Base-by-base conservation (phyloP, 495 filamentous ascomycete species). In the Immersiella caudata region DNA sequence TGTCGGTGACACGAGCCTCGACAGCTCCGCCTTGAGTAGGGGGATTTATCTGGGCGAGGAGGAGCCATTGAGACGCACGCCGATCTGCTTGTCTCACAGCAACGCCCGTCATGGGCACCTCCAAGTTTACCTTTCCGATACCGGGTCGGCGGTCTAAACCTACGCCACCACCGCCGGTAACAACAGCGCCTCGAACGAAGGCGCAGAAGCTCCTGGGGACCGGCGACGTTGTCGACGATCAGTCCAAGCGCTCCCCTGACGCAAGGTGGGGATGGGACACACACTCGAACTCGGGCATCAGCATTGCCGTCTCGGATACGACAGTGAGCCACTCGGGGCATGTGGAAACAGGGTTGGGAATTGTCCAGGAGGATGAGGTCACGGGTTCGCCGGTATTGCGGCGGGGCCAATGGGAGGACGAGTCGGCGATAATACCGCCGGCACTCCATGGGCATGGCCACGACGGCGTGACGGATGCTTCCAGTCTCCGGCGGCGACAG, bases 61-160 rank as follows among this genome's bases (percentile, higher is more conserved):
- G 29, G 29, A 33, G 4, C 29, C 6, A n/a, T 55, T 46, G 27
- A 29, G 33, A 29, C 36, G 18, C 50, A 24, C 24, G 27, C 21
- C 51, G 49, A 40, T 22, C 56, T 46, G n/a, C 26, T 36, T 12
- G 55, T 57, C 25, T 24, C 57, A 61, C 70, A 66, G 16, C 60
- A n/a, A 29, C 57, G 50, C 35, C 63, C 64, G 59, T 67, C 40
- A 85, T 85, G 83, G 82, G 82, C 66, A 78, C 77, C 60, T 83
- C 84, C 20, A 85, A 82, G 61, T 86, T 86, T 67, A 78, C 74
- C 26, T 86, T 86, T 60, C 81, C 84, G 35, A 72, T 85, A 12
- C 83, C 83, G 60, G 82, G 83, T 35, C 81, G 84, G 60, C 81
- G 75, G 57, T 69, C 77, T 27, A 81, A 79, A 67, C 62, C 66